phyloP scores from a whole-genome alignment of 139 green algal genomes.

The Desmodesmus armatus region DNA sequence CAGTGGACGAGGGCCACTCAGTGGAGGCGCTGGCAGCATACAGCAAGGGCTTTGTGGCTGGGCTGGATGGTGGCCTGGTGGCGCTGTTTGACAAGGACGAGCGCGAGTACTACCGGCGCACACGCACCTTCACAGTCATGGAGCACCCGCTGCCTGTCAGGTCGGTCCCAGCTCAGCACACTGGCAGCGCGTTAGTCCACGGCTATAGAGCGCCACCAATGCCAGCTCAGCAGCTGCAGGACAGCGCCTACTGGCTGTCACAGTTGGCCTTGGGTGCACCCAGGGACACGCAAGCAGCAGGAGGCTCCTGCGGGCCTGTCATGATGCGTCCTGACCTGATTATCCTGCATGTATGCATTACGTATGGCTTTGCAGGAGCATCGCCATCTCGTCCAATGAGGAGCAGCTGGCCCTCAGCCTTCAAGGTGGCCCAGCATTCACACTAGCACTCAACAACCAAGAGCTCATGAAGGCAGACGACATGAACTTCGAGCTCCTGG shows the following conservation, averaged over 20 bases:
- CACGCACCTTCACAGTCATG: conserved; percentile 65
- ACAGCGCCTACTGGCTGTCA: no score
- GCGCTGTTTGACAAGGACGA: conserved; percentile 76
- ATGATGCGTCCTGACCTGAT: not conserved
- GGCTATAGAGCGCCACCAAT: not conserved
- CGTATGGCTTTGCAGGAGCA: conserved; percentile 49
- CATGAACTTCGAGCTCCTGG: conserved; percentile 79
- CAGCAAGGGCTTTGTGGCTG: conserved; percentile 83
- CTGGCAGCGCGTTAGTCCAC: not conserved
- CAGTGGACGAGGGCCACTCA: conserved; percentile 54
- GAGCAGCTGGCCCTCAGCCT: conserved; percentile 79
- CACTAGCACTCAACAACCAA: conserved; percentile 74
- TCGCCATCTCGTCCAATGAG: conserved; percentile 81
- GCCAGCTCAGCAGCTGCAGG: not conserved
- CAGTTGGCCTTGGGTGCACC: no score
- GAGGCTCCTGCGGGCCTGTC: not conserved
- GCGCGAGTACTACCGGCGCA: conserved; percentile 61
- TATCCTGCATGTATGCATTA: not conserved
- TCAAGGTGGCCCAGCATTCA: conserved; percentile 64
- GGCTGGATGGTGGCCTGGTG: conserved; percentile 68
- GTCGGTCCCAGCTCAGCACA: not conserved
- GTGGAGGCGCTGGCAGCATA: conserved; percentile 68
- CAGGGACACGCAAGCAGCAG: not conserved
- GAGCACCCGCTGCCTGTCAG: conserved; percentile 59
- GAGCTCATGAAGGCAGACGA: conserved; percentile 88